A percentile compares a stretch with the other conserved stretches of the same genome.
Conservation (phyloP, 805 yeast genomes). For the Zygotorulaspora florentina region DNA sequence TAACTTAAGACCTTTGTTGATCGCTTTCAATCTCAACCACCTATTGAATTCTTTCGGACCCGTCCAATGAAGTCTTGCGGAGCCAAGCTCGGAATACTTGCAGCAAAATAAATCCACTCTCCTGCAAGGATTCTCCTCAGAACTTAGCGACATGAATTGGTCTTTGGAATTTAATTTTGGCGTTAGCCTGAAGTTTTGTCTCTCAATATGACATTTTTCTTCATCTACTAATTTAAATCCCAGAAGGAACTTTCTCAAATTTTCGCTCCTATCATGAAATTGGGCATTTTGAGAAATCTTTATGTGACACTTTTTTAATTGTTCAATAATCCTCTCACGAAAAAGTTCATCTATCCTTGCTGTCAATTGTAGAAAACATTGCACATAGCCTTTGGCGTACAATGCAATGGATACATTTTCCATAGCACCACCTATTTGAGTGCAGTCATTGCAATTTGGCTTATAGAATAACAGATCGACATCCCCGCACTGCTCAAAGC, state of each 20-base stretch:
- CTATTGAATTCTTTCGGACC: conserved; percentile 34
- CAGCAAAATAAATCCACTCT: conserved; percentile 32
- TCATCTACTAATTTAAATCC: conserved; percentile 18
- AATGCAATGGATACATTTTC: conserved; percentile 21
- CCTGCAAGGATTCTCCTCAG: conserved; percentile 22
- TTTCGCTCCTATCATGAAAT: conserved; percentile 4
- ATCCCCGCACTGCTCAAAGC: conserved; percentile 27
- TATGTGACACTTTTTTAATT: conserved; percentile 11
- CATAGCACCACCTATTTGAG: conserved; percentile 19
- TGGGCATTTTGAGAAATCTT: conserved; percentile 2
- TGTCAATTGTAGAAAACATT: conserved; percentile 27
- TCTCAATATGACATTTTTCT: not conserved
- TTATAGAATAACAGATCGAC: conserved; percentile 32
- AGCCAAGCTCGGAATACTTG: conserved; percentile 33
- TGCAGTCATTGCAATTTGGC: conserved; percentile 22
- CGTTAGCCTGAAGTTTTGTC: not conserved
- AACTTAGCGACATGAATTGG: conserved; percentile 22
- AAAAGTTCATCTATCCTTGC: conserved; percentile 12
- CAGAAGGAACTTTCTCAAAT: conserved; percentile 20
- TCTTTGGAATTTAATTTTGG: conserved; percentile 15
- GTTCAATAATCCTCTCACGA: conserved; percentile 10
- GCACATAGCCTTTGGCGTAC: conserved; percentile 18
- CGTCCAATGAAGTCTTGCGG: conserved; percentile 31
- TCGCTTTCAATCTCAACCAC: conserved; percentile 27
- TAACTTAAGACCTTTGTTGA: conserved; percentile 25